A percentile compares a stretch with the other conserved stretches of the same genome.
Evolutionary conservation across 495 filamentous ascomycete genomes (phyloP).

Genomic region (Baudoinia panamericana): DNA sequence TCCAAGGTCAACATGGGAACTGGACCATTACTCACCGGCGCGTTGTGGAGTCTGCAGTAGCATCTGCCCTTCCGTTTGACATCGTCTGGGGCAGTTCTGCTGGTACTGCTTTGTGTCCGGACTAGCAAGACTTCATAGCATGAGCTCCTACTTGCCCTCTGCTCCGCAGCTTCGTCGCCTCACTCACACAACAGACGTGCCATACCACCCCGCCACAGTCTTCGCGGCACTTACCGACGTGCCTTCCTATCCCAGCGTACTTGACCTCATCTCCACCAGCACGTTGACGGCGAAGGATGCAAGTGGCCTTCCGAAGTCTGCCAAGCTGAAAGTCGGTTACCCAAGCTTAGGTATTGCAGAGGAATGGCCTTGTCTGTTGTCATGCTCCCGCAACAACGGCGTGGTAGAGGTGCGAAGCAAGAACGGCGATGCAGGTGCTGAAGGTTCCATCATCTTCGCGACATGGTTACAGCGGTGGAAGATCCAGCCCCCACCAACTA

Average conservation of each 20-base stretch:
- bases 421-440: not conserved
- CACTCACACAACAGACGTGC: not conserved
- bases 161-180: not conserved
- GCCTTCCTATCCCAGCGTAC: not conserved
- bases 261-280: not conserved
- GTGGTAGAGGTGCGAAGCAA: not conserved
- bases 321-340: conserved; percentile 4
- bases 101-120: no score
- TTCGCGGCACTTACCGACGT: not conserved
- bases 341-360: conserved; percentile 2
- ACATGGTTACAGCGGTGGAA: not conserved
- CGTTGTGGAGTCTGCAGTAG: no score
- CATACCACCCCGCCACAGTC: not conserved
- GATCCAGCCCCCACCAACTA: not conserved
- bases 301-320: not conserved
- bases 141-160: not conserved
- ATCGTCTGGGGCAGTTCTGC: not conserved
- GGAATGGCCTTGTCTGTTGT: not conserved
- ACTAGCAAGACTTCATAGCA: no score
- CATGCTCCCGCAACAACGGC: not conserved
- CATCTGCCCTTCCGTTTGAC: no score
- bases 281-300: not conserved
- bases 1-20: no score
- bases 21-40: no score
- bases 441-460: not conserved